phyloP scores from a whole-genome alignment of 805 yeast species.

The Kazachstania martiniae region DNA sequence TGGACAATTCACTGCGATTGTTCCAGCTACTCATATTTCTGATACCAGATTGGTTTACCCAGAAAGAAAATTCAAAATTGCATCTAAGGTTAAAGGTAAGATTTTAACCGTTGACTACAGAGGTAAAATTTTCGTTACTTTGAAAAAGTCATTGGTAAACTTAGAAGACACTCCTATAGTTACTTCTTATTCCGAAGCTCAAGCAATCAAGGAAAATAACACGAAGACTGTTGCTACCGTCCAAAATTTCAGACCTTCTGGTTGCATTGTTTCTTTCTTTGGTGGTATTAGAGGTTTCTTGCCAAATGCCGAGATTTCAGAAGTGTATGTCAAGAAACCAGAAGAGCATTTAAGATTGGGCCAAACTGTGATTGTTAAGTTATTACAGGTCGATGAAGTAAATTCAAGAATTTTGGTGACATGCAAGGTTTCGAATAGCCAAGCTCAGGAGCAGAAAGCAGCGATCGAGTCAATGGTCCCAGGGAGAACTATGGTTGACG shows the following conservation, averaged over 20 bases:
- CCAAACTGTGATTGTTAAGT: conserved; percentile 68
- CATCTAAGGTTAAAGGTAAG: conserved; percentile 69
- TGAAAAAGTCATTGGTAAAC: conserved; percentile 76
- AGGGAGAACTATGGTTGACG: conserved; percentile 55
- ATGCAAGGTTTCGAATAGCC: conserved; percentile 53
- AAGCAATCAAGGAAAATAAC: conserved; percentile 30
- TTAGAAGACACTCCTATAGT: conserved; percentile 28
- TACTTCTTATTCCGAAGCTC: conserved; percentile 40
- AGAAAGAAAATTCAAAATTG: conserved; percentile 83
- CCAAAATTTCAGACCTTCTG: conserved; percentile 56
- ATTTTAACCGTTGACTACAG: conserved; percentile 41
- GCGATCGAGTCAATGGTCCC: conserved; percentile 38
- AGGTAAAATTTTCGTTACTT: conserved; percentile 49
- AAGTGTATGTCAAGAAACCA: conserved; percentile 70
- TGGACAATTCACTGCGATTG: conserved; percentile 58
- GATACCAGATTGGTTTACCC: conserved; percentile 81
- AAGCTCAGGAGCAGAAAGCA: conserved; percentile 35
- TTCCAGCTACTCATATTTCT: conserved; percentile 65
- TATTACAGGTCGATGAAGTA: conserved; percentile 45
- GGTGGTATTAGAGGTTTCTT: conserved; percentile 69
- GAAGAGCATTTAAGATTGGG: conserved; percentile 71
- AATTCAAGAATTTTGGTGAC: conserved; percentile 55
- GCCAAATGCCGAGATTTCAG: conserved; percentile 84
- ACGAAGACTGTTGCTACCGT: conserved; percentile 61
- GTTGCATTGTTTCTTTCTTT: conserved; percentile 78